Base-by-base conservation (phyloP, 2,329 filamentous ascomycete genomes). In the Fusarium phyllophilum region DNA sequence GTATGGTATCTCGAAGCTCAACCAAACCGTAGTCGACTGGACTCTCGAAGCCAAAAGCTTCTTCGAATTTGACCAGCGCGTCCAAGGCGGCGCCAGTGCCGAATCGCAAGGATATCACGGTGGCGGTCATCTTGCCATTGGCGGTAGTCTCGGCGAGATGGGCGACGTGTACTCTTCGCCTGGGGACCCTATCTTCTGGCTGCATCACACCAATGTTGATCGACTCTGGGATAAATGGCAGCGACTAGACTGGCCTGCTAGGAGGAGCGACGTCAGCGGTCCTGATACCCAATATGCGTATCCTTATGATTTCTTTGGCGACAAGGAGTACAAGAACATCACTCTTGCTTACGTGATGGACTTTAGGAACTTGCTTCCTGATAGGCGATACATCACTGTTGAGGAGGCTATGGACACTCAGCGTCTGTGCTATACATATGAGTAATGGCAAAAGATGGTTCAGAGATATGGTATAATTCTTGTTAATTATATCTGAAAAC, bases 391-490 rank as follows among this genome's bases (percentile, higher is more conserved):
- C 0, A 2, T 56, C 3, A 56, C 36, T 8, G 38, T 56, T 24
- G 38, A 44, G 3, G 52, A 56, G 4, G 26, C 26, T 11, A 56
- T 56, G 52, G 52, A 44, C 5, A 56, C 52, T 1, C 22, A 20
- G 0, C 14, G 36, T 1, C 17, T 56, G 3, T 24, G 29, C 7
- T 56, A 56, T 2, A 44, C 17, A 1, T 56, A 56, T 24, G 22
- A 44, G 6, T 15, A 9, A 12, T 13, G 24, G 4, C 3, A 13
- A 22, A 12, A 3, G 0, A 7, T 3, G 10, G 6, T 2, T 8
- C 0, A n/a, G 0, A 0, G 2, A 9, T 4, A 12, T 34, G 3
- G 1, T 36, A 12, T 15, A 15, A 36, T 36, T 22, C 31, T 36
- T 26, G 13, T 36, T 13, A 15, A 54, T 41, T 41, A 41, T 31